Evolutionary conservation across 2,329 filamentous ascomycete genomes (phyloP), one percentile per base, ranked within the genome.

Genomic region (Aureobasidium pullulans): DNA sequence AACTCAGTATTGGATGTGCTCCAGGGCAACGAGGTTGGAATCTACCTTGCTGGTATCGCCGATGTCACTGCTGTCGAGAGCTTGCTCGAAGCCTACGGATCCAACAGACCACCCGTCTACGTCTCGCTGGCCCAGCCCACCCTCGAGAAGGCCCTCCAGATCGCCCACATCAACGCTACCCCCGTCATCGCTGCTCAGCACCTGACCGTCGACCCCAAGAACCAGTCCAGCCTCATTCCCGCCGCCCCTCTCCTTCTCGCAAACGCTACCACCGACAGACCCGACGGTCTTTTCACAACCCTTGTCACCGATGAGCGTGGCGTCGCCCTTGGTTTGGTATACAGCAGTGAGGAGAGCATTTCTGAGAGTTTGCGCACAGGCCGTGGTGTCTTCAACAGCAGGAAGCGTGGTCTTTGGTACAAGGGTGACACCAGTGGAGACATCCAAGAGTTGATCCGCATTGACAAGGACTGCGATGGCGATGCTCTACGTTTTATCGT

Each of bases 371-470:
- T 99, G 62, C 84, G 84, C 68, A 96, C 90, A 7, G 86, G 86
- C 19, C 80, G 82, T 11, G 92, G 94, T 34, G 93, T 97, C 39
- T 99, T 99, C 72, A 91, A 96, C 75, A 97, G 93, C 77, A 83
- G 94, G 56, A 97, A 96, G 79, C 84, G 94, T 46, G 94, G 94
- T 0, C 76, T 99, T 31, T 99, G 94, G 94, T 88, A 96, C 74
- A 99, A 99, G 77, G 94, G 94, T 6, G 89, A 92, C 56, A 94
- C 88, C 8, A 97, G 93, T 57, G 94, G 94, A 13, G 92, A 97
- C 71, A 90, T 89, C 11, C 94, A 99, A 73, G 86, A 96, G 72
- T 80, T 99, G 53, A 79, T 97, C 23, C 85, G 85, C 60, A 82
- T 99, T 64, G 87, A 88, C 1, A 79, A 95, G 57, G 94, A 99